Base-by-base conservation (phyloP, 2,329 filamentous ascomycete species). In the Epichloe scottii region DNA sequence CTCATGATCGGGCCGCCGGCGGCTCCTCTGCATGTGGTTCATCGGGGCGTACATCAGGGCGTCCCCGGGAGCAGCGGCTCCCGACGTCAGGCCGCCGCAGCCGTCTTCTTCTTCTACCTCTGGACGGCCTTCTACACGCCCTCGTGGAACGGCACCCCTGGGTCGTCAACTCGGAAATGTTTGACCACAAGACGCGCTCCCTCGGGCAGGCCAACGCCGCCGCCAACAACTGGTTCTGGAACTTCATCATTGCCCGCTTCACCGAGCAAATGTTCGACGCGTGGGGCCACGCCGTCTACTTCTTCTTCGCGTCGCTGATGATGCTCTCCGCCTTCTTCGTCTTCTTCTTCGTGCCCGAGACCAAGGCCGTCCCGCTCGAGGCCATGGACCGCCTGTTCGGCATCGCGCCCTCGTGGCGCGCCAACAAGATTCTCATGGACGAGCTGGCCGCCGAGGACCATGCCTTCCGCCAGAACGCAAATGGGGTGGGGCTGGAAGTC, bases 91-190 rank as follows among this genome's bases (percentile, higher is more conserved):
- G 81, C 19, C 19, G 84, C 84, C 53, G 72, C 78, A 5, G 84
- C 85, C 53, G 79, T 85, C 3, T 83, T 85, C 67, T 73, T 80
- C 65, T 82, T 82, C 68, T 81, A 85, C 67, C 56, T 66, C 6
- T 63, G 62, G 57, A 63, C 53, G 5, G 78, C 76, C 0, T 82
- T 83, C 64, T 89, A 89, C 68, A 86, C 82, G 0, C 83, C 78
- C 0, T 77, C 78, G 0, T 87, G 82, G 83, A 86, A 86, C 61
- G 83, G 82, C 2, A 85, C 82, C 0, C 84, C 0, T 89, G 85
- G 85, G 83, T 89, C 21, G 68, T 86, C 60, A 87, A 87, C 70
- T 75, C 75, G 0, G 84, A 89, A 65, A 88, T 89, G 72, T 89
- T 88, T 64, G 78, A 84, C 59, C 77, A 81, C 56, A 84, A 83